Base-by-base conservation (phyloP, 139 green algal species). In the Dunaliella primolecta region DNA sequence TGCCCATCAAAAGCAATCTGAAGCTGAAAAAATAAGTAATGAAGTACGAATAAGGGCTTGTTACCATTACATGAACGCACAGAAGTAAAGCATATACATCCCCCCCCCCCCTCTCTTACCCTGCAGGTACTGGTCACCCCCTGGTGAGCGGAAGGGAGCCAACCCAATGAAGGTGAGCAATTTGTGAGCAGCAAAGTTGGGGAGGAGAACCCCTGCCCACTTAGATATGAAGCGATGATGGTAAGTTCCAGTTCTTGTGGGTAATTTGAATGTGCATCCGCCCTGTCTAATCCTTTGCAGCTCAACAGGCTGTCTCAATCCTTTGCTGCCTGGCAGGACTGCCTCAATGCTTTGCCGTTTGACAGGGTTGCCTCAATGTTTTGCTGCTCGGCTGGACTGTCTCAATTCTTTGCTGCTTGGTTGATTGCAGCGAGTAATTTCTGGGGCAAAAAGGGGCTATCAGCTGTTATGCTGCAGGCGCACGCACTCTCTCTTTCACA, bases 111-210 rank as follows among this genome's bases (percentile, higher is more conserved):
- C 77, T 31, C 37, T 25, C 46, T 25, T 64, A 7, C 46, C 7
- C 2, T 34, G 15, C 56, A 84, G 81, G 81, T 89, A 86, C 82
- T 89, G 86, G 86, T 36, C 2, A 29, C 70, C n/a, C 38, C 86
- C 86, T 82, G 21, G 37, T 36, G 86, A 89, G 78, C 32, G 25
- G 1, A 64, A 33, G 0, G 85, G 85, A 55, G 80, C 74, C 20
- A 86, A 89, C 46, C 81, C 82, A 33, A 37, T 89, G 30, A 84
- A 89, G 85, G 85, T 86, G 36, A 64, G n/a, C n/a, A n/a, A n/a
- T n/a, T n/a, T n/a, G n/a, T n/a, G n/a, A n/a, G n/a, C n/a, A n/a
- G n/a, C n/a, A n/a, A n/a, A n/a, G n/a, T n/a, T n/a, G n/a, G 46
- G 15, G 7, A 25, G 46, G 15, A 64, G 7, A 64, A 7, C 7